Base-by-base conservation (phyloP, 2,329 filamentous ascomycete genomes). In the Cladophialophora carrionii region DNA sequence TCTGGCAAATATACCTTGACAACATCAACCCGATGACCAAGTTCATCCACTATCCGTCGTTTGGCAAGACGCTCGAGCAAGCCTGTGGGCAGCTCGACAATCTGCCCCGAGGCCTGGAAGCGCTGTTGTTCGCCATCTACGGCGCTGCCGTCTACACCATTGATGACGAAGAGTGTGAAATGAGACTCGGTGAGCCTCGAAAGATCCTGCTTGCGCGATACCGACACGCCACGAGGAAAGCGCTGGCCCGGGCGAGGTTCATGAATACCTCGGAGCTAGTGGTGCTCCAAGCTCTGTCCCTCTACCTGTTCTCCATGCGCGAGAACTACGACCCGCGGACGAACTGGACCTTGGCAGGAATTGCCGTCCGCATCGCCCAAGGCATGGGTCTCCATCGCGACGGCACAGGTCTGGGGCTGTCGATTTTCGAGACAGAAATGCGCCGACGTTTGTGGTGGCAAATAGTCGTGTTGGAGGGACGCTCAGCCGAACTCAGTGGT, bases 11-110 rank as follows among this genome's bases (percentile, higher is more conserved):
- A 8, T 92, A 88, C 69, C 78, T 92, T 5, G 87, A 91, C 56
- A 87, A 90, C 66, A 87, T 93, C 62, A 90, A 93, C 71, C 90
- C 90, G 0, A 75, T 92, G 53, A 85, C 87, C 70, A 93, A 92
- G 73, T 72, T 87, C 53, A 86, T 91, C 26, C 90, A 94, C 73
- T 84, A 88, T 1, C 90, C 90, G 0, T 87, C 87, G 0, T 76
- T 91, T 3, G 87, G 92, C 71, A 83, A 84, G 1, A 83, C 84
- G 53, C 79, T 92, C 7, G 82, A 89, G 43, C 84, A 90, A 64
- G 87, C 88, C 1, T 84, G 83, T 9, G 37, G 65, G 68, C 52
- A 74, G 66, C 66, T 78, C 61, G 32, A 72, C 64, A 34, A 70
- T 61, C 22, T 70, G 9, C 79, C 84, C 4, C 62, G 56, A 46